A percentile compares a stretch with the other conserved stretches of the same genome.
phyloP scores from a whole-genome alignment of 345 rosid species.

The Syzygium oleosum region DNA sequence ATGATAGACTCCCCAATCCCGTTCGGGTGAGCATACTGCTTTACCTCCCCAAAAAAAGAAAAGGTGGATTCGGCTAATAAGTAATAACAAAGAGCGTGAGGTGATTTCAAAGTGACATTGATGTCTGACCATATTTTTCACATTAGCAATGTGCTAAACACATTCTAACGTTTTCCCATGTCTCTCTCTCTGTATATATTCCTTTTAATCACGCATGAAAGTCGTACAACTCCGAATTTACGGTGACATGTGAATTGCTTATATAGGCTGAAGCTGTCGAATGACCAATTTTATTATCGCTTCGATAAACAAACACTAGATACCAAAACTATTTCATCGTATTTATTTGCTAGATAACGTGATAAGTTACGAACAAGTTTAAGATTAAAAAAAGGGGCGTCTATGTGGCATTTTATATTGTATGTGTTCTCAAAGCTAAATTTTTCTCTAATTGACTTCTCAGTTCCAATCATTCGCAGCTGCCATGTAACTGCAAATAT shows the following conservation, averaged over 20 bases:
- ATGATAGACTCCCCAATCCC: not conserved
- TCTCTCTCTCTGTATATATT: not conserved
- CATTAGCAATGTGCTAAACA: not conserved
- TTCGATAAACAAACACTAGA: not conserved
- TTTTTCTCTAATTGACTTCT: not conserved
- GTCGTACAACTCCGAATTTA: not conserved
- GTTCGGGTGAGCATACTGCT: not conserved
- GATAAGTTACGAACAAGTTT: not conserved
- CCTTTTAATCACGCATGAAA: not conserved
- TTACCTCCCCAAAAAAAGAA: not conserved
- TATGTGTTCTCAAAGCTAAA: not conserved
- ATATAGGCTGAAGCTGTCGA: not conserved
- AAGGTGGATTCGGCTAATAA: not conserved
- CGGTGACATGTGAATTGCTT: not conserved
- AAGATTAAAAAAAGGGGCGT: not conserved
- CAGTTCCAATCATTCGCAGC: not conserved
- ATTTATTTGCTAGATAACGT: not conserved
- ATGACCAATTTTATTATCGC: not conserved
- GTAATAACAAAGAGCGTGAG: not conserved
- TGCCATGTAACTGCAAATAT: not conserved
- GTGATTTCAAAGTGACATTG: not conserved
- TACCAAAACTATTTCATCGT: not conserved
- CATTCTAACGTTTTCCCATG: not conserved
- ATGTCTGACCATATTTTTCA: not conserved
- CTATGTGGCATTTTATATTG: not conserved